These are phyloP conservation scores for Rosa hybrid DNA, from an alignment of 331 rosid species.

Conservation along the genomic window DNA sequence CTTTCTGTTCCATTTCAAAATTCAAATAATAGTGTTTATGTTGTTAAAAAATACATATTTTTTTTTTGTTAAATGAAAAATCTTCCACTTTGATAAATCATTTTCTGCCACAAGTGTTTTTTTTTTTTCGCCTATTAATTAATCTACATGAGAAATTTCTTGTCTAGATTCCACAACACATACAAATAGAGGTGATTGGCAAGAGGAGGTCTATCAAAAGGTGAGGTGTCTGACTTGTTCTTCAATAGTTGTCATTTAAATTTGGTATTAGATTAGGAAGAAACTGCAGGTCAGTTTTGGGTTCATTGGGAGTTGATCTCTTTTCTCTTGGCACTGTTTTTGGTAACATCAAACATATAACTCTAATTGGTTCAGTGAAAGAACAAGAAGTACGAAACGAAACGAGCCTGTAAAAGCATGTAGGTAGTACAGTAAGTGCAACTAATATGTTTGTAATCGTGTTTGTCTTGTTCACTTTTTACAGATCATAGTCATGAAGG, in stretches of 20 bases:
- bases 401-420: neutral
- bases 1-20: neutral
- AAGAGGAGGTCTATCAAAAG: conserved; percentile 80
- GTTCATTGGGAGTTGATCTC: neutral
- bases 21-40: too few relatives aligned
- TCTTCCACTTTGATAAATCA: neutral
- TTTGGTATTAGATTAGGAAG: neutral
- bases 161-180: conserved; percentile 76
- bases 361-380: neutral
- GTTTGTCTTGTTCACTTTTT: conserved; percentile 25
- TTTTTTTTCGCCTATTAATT: neutral
- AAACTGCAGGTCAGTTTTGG: neutral
- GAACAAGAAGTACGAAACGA: neutral
- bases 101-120: neutral
- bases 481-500: conserved; percentile 80
- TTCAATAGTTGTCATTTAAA: neutral
- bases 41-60: too few relatives aligned
- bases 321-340: too few relatives aligned
- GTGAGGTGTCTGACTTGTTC: conserved; percentile 40
- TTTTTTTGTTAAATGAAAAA: too few relatives aligned
- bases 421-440: neutral
- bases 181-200: conserved; percentile 74
- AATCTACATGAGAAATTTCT: neutral
- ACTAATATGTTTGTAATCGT: neutral
- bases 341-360: neutral